A percentile compares a stretch with the other conserved stretches of the same genome.
Conservation (phyloP, 2,329 filamentous ascomycete genomes). For the Ophiostoma ulmi region DNA sequence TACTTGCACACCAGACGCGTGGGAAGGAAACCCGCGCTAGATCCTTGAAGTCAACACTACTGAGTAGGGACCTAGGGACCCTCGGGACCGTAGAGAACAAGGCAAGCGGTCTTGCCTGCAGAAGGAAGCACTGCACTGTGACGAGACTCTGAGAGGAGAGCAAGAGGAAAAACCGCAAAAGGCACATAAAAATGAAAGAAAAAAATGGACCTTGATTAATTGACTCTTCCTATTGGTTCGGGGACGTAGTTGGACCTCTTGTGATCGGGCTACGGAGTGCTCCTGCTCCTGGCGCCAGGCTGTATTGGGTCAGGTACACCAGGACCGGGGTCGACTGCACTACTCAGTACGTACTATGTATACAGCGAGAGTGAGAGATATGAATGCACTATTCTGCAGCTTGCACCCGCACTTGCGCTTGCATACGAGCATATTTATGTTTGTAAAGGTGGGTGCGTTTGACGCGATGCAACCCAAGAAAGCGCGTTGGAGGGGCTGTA, state of each 20-base stretch:
- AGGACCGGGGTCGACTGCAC: not conserved
- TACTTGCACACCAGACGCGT: not conserved
- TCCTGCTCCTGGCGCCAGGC: slow-evolving; percentile 5
- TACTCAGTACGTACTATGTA: not conserved
- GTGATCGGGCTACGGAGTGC: not conserved
- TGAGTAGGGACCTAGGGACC: not conserved
- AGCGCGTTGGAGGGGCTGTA: not conserved
- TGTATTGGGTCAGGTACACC: slow-evolving; percentile 14
- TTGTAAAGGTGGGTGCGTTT: not conserved
- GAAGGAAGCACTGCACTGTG: slow-evolving; percentile 2
- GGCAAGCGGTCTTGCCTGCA: slow-evolving; percentile 7
- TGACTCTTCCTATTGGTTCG: slow-evolving; percentile 19
- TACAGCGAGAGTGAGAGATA: not conserved
- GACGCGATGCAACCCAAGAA: slow-evolving; percentile 21
- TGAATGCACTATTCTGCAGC: not conserved
- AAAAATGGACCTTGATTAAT: not conserved
- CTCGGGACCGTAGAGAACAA: not conserved
- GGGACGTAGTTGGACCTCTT: not conserved
- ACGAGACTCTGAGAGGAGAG: not conserved
- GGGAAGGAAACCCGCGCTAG: not conserved
- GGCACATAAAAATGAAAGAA: no score
- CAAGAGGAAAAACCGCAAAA: not conserved
- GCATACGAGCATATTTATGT: not conserved
- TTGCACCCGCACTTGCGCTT: not conserved
- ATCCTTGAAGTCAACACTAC: not conserved